Base-by-base conservation (phyloP, 257 asterid species). In the Penstemon barbatus region DNA sequence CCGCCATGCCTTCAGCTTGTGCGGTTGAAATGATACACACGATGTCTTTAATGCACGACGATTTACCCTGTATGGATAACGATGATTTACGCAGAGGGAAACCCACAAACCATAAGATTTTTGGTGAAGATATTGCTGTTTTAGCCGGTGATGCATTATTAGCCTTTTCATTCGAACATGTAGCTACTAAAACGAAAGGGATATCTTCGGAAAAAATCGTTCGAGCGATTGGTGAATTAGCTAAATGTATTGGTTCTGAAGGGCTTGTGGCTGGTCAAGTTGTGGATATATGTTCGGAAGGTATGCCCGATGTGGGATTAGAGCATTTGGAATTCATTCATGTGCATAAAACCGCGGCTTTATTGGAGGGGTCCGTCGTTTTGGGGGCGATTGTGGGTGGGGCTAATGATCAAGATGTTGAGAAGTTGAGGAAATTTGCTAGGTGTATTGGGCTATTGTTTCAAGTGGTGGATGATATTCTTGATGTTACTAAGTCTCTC, bases 21-120 rank as follows among this genome's bases (percentile, higher is more conserved):
- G 94, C 94, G 40, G 78, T 70, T 11, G 94, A 87, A 72, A 87
- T 87, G 90, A 79, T 84, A 7, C 94, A 86, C 25, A 84, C 93
- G 7, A 84, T 84, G 90, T 86, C 93, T 7, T 57, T 86, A 18
- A 84, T 86, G 53, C 94, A 87, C 64, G 94, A 87, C 66, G 94
- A 87, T 48, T 79, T 87, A 33, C 94, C 94, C 8, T 87, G 87
- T 65, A 87, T 87, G 90, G 94, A 87, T 55, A 81, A 87, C 71
- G 88, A 81, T 70, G 88, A 81, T 63, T 10, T 87, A 40, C 80
- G 94, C 51, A 61, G 94, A 2, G 88, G 90, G 7, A 82, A 80
- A 38, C 90, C 88, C 19, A 77, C 94, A 5, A 87, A 81, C 68
- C 88, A 85, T 70, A 85, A 72, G 85, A 65, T 77, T 10, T 85